Percentiles rank a stretch among this genome's conserved stretches.
Conservation (phyloP, 2,329 filamentous ascomycete genomes). For the Chrysosporium queenslandicum region DNA sequence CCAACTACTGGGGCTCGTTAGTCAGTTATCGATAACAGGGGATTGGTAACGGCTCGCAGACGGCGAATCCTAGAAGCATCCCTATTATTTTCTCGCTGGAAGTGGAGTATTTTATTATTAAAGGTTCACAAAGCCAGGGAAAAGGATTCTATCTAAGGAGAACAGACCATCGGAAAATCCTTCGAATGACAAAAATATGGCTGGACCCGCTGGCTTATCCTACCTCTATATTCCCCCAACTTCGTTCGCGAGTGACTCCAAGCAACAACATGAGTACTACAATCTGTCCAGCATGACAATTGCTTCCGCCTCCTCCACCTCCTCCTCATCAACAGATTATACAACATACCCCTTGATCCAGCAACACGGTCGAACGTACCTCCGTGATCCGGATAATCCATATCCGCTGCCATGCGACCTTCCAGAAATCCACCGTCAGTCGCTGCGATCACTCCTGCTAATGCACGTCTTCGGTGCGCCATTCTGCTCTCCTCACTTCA, state of each 20-base stretch:
- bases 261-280: constrained; percentile 11
- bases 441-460: constrained; percentile 68
- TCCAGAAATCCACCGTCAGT: constrained; percentile 77
- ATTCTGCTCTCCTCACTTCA: constrained; percentile 60
- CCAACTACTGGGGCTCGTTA: neutral
- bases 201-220: constrained; percentile 14
- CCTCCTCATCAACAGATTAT: constrained; percentile 30
- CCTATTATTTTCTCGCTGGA: neutral
- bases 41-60: neutral
- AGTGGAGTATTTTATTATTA: neutral
- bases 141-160: constrained; percentile 1
- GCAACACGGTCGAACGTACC: constrained; percentile 71
- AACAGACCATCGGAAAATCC: neutral
- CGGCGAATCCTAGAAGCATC: neutral
- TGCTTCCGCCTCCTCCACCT: constrained; percentile 29
- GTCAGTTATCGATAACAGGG: neutral
- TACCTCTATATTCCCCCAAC: constrained; percentile 16
- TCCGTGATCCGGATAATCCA: constrained; percentile 58
- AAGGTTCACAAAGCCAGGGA: neutral
- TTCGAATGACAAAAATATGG: constrained; percentile 9
- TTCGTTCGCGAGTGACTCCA: constrained; percentile 2
- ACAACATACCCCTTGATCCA: constrained; percentile 52
- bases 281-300: constrained; percentile 9
- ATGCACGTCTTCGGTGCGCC: constrained; percentile 73
- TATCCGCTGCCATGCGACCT: constrained; percentile 89